Conservation (phyloP, 1,284 basidiomycete genomes). For the Neotropicomus parvogracilis region DNA sequence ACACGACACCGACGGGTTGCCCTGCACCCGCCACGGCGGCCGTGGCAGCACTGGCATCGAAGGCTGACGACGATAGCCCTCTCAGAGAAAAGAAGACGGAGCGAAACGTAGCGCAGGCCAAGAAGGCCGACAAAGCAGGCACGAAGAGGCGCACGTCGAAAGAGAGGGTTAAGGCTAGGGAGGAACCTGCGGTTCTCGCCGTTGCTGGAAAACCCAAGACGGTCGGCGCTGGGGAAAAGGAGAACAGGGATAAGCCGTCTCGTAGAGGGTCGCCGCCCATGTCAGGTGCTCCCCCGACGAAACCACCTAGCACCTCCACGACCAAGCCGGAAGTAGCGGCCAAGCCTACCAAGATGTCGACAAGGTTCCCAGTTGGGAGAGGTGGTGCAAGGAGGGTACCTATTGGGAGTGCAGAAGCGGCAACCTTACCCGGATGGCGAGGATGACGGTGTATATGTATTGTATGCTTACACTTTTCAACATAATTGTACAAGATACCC, state of each 20-base stretch:
- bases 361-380: slow-evolving; percentile 31
- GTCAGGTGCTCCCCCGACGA: slow-evolving; percentile 12
- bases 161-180: slow-evolving; percentile 42
- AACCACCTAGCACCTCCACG: slow-evolving; percentile 16
- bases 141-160: slow-evolving; percentile 34
- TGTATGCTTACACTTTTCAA: slow-evolving; percentile 13
- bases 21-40: background rate
- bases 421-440: slow-evolving; percentile 36
- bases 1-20: slow-evolving; percentile 7
- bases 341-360: slow-evolving; percentile 19
- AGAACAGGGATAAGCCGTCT: slow-evolving; percentile 30
- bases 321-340: slow-evolving; percentile 16
- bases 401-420: slow-evolving; percentile 55
- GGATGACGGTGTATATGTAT: slow-evolving; percentile 28
- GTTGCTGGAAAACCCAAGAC: slow-evolving; percentile 22
- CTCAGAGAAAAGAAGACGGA: slow-evolving; percentile 44
- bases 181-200: slow-evolving; percentile 15
- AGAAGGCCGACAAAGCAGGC: slow-evolving; percentile 24
- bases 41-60: too few species aligned
- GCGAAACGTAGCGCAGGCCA: slow-evolving; percentile 21
- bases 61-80: slow-evolving; percentile 32
- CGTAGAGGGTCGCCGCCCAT: slow-evolving; percentile 20
- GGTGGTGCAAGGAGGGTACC: slow-evolving; percentile 55
- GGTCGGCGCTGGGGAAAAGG: slow-evolving; percentile 32
- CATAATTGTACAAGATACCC: slow-evolving; percentile 28